A percentile compares a stretch with the other conserved stretches of the same genome.
Conservation (phyloP, 805 yeast genomes). For the Ogataea siamensis region DNA sequence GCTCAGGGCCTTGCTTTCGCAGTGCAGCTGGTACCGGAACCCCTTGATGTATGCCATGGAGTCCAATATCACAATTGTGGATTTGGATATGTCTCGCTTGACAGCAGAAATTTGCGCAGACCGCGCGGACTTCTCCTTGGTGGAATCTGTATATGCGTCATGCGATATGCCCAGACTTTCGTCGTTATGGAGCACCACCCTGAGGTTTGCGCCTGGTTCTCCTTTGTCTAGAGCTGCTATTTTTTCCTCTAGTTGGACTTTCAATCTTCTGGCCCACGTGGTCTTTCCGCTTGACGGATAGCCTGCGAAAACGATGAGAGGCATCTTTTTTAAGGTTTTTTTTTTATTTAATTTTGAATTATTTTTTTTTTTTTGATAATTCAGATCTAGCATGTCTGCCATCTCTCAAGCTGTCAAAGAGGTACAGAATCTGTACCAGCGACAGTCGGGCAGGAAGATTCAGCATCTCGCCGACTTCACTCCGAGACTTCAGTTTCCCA, state of each 20-base stretch:
- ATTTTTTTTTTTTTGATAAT: background rate
- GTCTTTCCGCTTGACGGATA: conserved; percentile 85
- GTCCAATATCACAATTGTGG: conserved; percentile 79
- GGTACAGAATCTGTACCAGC: conserved; percentile 1
- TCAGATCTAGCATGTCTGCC: conserved; percentile 1
- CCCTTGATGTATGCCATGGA: conserved; percentile 90
- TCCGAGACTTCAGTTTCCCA: conserved; percentile 75
- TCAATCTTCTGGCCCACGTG: conserved; percentile 61
- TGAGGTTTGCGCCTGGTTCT: conserved; percentile 53
- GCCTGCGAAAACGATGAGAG: conserved; percentile 79
- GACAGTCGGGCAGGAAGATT: background rate
- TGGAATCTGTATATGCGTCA: conserved; percentile 65
- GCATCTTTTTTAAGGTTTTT: conserved; percentile 50
- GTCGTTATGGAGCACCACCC: conserved; percentile 72
- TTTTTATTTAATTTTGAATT: background rate
- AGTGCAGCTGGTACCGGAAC: conserved; percentile 86
- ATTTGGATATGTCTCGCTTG: conserved; percentile 68
- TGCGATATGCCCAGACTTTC: conserved; percentile 72
- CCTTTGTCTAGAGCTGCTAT: conserved; percentile 40
- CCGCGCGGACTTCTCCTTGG: conserved; percentile 75
- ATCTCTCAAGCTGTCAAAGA: conserved; percentile 4
- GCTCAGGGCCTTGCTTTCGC: conserved; percentile 83
- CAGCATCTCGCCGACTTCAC: conserved; percentile 37
- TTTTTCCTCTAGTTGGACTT: conserved; percentile 43
- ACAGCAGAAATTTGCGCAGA: conserved; percentile 88